Evolutionary conservation across 2,329 filamentous ascomycete genomes (phyloP).

Genomic region (Pseudopithomyces chartarum): DNA sequence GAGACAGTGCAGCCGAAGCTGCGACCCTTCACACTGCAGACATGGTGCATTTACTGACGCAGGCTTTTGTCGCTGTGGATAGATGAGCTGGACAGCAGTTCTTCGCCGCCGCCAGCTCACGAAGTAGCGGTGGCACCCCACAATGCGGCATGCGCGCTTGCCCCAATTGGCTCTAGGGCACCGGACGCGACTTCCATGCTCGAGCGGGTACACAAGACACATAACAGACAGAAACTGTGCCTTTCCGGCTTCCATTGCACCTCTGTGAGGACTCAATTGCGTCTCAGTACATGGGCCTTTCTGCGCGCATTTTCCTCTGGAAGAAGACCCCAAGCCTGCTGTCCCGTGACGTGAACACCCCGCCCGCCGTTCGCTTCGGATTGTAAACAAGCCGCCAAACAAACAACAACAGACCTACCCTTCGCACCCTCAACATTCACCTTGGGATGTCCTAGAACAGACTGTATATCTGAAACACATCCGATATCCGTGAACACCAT

Average conservation of each 20-base stretch:
- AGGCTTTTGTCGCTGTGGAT: conserved; percentile 6
- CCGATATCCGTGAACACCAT: conserved; percentile 20
- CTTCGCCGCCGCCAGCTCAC: conserved; percentile 14
- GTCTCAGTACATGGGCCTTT: conserved; percentile 10
- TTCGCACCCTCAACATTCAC: conserved; percentile 11
- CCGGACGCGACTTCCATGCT: conserved; percentile 12
- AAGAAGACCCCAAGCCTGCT: neutral
- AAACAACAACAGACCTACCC: conserved; percentile 21
- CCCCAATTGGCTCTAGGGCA: conserved; percentile 7
- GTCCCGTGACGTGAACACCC: conserved; percentile 6
- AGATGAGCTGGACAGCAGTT: conserved; percentile 18
- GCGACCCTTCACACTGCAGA: conserved; percentile 50
- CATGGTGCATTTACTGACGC: conserved; percentile 28
- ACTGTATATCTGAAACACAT: too few species aligned
- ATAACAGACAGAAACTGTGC: conserved; percentile 3
- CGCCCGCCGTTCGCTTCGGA: conserved; percentile 22
- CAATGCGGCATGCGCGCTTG: conserved; percentile 6
- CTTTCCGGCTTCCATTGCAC: neutral
- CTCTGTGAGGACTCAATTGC: neutral
- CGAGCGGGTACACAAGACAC: conserved; percentile 3
- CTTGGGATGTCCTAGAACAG: neutral
- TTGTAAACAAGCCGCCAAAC: conserved; percentile 45
- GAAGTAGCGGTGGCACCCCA: conserved; percentile 16
- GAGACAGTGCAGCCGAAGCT: conserved; percentile 54
- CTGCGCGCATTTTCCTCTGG: neutral